Percentiles rank a stretch among this genome's conserved stretches.
Evolutionary conservation across 2,329 filamentous ascomycete species (phyloP).

Genomic region (Xylaria sp.): DNA sequence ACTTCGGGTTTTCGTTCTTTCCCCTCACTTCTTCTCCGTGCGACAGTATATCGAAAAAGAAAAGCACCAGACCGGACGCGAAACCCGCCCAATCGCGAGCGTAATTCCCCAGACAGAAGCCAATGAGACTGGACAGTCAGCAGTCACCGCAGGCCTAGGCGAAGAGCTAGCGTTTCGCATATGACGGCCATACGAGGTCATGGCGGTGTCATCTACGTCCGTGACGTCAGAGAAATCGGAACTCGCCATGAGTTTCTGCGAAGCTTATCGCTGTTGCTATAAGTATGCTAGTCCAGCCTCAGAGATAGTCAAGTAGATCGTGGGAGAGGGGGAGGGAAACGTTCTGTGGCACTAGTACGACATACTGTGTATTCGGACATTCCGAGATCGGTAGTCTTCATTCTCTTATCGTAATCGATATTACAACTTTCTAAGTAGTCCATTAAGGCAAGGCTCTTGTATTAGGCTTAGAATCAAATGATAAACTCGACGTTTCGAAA

Average conservation of each 20-base stretch:
- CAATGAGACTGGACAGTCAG: conserved; percentile 6
- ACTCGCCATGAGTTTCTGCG: not conserved
- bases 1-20: not conserved
- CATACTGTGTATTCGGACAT: not conserved
- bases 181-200: conserved; percentile 30
- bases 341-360: not conserved
- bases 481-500: not conserved
- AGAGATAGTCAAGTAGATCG: not conserved
- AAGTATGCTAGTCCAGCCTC: not conserved
- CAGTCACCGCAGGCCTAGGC: not conserved
- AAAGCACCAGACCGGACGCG: not conserved
- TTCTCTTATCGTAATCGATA: not conserved
- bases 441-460: not conserved
- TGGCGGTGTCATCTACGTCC: conserved; percentile 20
- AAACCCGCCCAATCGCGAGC: not conserved
- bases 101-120: not conserved
- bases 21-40: not conserved
- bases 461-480: not conserved
- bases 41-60: not conserved
- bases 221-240: conserved; percentile 19
- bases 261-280: not conserved
- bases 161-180: conserved; percentile 3
- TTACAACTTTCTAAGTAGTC: not conserved
- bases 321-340: not conserved
- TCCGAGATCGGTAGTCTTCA: not conserved